phyloP scores from a whole-genome alignment of 495 filamentous ascomycete genomes.

The Penicillium turbatum region DNA sequence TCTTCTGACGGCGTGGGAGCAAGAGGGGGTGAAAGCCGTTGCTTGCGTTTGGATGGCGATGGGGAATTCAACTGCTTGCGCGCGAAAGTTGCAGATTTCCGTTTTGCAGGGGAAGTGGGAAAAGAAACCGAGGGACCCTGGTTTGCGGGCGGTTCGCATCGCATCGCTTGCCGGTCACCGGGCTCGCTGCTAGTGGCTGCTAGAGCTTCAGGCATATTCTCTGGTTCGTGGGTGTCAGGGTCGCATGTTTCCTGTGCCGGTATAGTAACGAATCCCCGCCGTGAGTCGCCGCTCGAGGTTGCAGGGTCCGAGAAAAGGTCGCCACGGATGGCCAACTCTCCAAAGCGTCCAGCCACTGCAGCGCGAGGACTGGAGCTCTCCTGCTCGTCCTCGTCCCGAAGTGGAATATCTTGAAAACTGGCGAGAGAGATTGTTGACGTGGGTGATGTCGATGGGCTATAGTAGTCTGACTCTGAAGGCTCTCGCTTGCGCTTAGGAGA shows the following conservation, averaged over 20 bases:
- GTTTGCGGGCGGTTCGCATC: conserved; percentile 3
- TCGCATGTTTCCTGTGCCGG: conserved; percentile 15
- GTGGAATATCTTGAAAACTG: conserved; percentile 33
- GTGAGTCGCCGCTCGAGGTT: conserved; percentile 16
- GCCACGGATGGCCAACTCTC: conserved; percentile 55
- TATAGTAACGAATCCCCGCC: conserved; percentile 8
- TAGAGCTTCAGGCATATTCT: conserved; percentile 22
- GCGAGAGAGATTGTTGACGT: conserved; percentile 32
- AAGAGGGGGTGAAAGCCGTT: conserved; percentile 45
- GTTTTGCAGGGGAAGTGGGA: conserved; percentile 19
- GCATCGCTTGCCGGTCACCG: conserved; percentile 2
- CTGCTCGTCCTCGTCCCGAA: conserved; percentile 35
- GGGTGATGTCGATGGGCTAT: conserved; percentile 36
- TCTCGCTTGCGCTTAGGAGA: conserved; percentile 45
- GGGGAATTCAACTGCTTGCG: conserved; percentile 25
- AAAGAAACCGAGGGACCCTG: conserved; percentile 3
- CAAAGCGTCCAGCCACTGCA: conserved; percentile 60
- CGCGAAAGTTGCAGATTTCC: conserved; percentile 13
- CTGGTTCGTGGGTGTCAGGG: neutral
- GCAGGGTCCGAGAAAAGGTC: conserved; percentile 29
- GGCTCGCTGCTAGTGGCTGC: conserved; percentile 7
- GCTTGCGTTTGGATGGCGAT: conserved; percentile 30
- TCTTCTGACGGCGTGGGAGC: conserved; percentile 33
- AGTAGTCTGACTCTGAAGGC: conserved; percentile 32
- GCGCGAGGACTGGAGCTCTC: conserved; percentile 56